Base-by-base conservation (phyloP, 23 red algal species). In the Gracilaria domingensis region DNA sequence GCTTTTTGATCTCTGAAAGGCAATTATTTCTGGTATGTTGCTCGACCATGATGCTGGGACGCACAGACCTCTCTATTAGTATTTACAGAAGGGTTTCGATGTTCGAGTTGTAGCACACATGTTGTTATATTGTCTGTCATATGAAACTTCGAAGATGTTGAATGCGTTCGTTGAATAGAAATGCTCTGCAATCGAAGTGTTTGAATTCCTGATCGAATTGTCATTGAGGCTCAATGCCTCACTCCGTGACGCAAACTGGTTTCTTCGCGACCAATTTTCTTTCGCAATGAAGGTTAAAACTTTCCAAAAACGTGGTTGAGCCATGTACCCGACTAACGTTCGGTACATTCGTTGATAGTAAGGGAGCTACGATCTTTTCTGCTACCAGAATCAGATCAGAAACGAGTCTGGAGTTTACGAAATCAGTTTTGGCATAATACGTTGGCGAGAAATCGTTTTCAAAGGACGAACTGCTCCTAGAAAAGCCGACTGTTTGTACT, bases 1-100 rank as follows among this genome's bases (percentile, higher is more conserved):
- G 40, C 8, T 17, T 40, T 30, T 28, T 77, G 39, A 77, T 51
- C 72, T 77, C 72, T 77, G 72, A 77, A 40, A 40, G 49, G 72
- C 20, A 28, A 34, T 20, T 77, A 21, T 50, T 77, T 40, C 25
- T 30, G 42, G 72, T 30, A 50, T 77, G 3, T 51, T 77, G 23
- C 72, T 48, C 21, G 8, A 44, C 72, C 14, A 8, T 50, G 21
- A 77, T 28, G 18, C 72, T 8, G 39, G 39, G 20, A 36, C 12
- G 28, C 38, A 9, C 25, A 69, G 8, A 34, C 64, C 38, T 14
- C 32, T 36, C 1, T 37, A 6, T 23, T 20, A 45, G 42, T 45
- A 45, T 45, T 45, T 11, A 37, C 64, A 18, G 0, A 8, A 2
- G 28, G 51, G 64, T 37, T 32, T 37, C 3, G 13, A 9, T 37